Base-by-base conservation (phyloP, 148 eudicot genomes). In the Cornus kousa region DNA sequence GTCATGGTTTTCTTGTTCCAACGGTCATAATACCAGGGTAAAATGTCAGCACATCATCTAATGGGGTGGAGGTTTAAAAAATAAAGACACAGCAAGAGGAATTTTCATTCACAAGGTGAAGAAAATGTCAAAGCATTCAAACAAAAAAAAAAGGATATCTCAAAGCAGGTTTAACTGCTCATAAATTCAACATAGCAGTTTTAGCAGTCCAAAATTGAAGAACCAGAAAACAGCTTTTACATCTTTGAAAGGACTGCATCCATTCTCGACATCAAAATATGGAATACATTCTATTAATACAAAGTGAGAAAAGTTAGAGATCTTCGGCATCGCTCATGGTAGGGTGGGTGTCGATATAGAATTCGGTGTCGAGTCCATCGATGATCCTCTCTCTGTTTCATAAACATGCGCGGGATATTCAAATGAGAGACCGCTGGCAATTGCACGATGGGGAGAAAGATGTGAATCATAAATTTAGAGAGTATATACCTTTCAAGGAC, bases 401-500 rank as follows among this genome's bases (percentile, higher is more conserved):
- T 31, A 74, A 7, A 71, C n/a, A 82, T 17, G 68, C 20, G 10
- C 67, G 72, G 24, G 46, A 69, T 19, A 28, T 67, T 46, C 24
- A 17, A 13, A 0, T 6, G 16, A 20, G 16, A 65, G 48, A 66
- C 0, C 5, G 43, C 32, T 33, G 32, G 39, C 17, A 69, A 10
- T 14, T 2, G 9, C 33, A 14, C 9, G 16, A 16, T 9, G 12
- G n/a, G 59, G 67, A 68, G 10, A 67, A 72, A 31, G 62, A 68
- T 48, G 22, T 35, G 22, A 70, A 8, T 24, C 31, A 6, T 6
- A 33, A 70, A 62, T 37, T 33, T 13, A 13, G 20, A 5, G 20
- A 28, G 28, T 28, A 28, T 37, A 5, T 83, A 94, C 98, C 98
- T 89, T 87, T 94, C 98, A 13, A 94, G 90, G 53, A 90, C 92